Conservation (phyloP, 345 rosid genomes). For the Syzygium grande region DNA sequence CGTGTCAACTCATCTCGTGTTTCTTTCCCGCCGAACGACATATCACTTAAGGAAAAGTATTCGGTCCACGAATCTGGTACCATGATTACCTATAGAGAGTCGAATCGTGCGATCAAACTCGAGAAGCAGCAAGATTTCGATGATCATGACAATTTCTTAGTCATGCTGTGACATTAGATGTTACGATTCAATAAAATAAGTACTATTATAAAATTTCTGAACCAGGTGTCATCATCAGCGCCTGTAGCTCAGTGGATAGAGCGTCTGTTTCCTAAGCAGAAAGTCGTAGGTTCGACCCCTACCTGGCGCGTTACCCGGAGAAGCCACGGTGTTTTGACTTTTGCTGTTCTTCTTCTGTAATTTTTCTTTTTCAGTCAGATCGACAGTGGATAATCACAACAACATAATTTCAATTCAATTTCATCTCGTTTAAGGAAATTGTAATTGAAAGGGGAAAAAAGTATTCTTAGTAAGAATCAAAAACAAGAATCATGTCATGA, state of each 20-base stretch:
- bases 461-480: not conserved
- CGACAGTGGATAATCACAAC: no score
- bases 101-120: not conserved
- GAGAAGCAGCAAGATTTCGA: not conserved
- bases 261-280: slow-evolving; percentile 98
- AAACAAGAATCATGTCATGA: not conserved
- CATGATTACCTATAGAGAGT: not conserved
- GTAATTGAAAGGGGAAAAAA: no score
- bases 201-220: accelerated
- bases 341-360: not conserved
- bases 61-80: not conserved
- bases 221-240: not conserved
- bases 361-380: no score
- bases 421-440: no score
- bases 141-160: not conserved
- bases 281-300: slow-evolving; percentile 96
- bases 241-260: slow-evolving; percentile 98
- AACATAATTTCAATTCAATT: no score
- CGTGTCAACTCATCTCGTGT: not conserved
- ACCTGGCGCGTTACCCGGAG: slow-evolving; percentile 44
- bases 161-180: not conserved
- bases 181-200: not conserved
- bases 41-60: not conserved
- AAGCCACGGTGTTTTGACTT: not conserved
- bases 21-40: not conserved